phyloP scores from a whole-genome alignment of 352 stramenopile species.

The Phytophthora europaea region DNA sequence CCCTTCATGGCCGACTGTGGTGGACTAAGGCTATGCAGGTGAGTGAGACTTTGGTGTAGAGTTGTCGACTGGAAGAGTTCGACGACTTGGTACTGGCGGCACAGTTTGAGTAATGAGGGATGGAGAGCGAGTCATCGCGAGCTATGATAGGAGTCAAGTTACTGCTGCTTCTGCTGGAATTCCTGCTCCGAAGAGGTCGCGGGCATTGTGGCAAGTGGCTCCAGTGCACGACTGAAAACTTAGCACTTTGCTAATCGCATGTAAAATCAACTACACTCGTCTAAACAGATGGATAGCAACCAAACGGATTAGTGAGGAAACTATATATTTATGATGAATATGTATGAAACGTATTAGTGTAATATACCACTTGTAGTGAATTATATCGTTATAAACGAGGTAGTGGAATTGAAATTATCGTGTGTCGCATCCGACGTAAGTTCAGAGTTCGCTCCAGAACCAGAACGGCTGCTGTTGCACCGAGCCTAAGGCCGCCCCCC shows the following conservation, averaged over 20 bases:
- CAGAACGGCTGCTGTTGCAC: background rate
- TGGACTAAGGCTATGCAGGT: background rate
- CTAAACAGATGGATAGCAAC: background rate
- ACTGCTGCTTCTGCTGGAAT: background rate
- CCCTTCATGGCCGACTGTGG: conserved; percentile 22
- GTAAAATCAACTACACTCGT: background rate
- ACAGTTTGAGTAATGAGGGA: conserved; percentile 29
- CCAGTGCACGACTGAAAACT: background rate
- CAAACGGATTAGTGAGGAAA: background rate
- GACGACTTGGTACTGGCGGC: background rate
- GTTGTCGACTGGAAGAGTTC: background rate
- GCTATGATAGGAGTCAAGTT: background rate
- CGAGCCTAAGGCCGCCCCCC: background rate
- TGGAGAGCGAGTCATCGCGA: background rate
- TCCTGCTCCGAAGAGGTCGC: conserved; percentile 6
- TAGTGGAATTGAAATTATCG: background rate
- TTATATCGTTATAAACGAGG: background rate
- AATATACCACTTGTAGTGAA: background rate
- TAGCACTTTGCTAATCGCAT: conserved; percentile 1
- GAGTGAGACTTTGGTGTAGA: background rate
- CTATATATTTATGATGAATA: background rate
- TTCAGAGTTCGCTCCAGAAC: conserved; percentile 2
- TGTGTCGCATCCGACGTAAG: background rate
- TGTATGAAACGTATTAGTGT: background rate
- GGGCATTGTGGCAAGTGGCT: conserved; percentile 17